phyloP scores from a whole-genome alignment of 805 yeast species.

The Myxozyma udenii region DNA sequence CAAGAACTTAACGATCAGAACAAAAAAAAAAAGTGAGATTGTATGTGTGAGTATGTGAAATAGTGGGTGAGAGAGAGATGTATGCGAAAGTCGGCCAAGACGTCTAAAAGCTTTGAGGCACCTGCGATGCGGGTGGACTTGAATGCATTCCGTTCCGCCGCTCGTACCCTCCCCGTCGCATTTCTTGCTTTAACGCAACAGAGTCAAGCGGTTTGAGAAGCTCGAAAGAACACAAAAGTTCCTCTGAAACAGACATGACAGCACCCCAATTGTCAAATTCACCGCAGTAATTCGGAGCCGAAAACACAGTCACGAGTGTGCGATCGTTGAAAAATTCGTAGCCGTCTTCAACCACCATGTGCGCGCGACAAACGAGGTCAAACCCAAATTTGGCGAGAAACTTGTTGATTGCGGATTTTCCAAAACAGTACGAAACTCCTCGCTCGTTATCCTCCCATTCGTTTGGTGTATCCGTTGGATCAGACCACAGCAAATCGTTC shows the following conservation, averaged over 20 bases:
- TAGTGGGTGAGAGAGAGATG: too few species aligned
- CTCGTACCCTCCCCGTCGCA: slow-evolving; percentile 69
- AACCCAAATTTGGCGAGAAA: slow-evolving; percentile 70
- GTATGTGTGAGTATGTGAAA: too few species aligned
- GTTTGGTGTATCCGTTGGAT: slow-evolving; percentile 76
- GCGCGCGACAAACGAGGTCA: slow-evolving; percentile 80
- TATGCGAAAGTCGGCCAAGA: too few species aligned
- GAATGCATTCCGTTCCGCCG: slow-evolving; percentile 52
- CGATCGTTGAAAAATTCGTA: slow-evolving; percentile 73
- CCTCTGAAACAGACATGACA: slow-evolving; percentile 94
- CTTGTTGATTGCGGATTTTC: slow-evolving; percentile 74
- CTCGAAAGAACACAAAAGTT: slow-evolving; percentile 87
- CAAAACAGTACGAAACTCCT: slow-evolving; percentile 78
- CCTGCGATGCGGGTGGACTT: slow-evolving; percentile 33
- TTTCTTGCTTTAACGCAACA: slow-evolving; percentile 86
- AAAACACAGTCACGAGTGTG: slow-evolving; percentile 66
- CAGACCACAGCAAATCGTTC: slow-evolving; percentile 78
- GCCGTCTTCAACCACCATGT: slow-evolving; percentile 84
- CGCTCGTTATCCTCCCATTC: slow-evolving; percentile 89
- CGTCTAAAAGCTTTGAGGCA: slow-evolving; percentile 32
- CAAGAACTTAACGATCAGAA: too few species aligned
- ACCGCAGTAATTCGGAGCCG: slow-evolving; percentile 79
- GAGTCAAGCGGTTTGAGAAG: slow-evolving; percentile 90
- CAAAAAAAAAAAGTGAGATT: too few species aligned
- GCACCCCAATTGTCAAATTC: slow-evolving; percentile 96